Evolutionary conservation across 164 flowering plant genomes (phyloP).

Genomic region (Akebia trifoliata): DNA sequence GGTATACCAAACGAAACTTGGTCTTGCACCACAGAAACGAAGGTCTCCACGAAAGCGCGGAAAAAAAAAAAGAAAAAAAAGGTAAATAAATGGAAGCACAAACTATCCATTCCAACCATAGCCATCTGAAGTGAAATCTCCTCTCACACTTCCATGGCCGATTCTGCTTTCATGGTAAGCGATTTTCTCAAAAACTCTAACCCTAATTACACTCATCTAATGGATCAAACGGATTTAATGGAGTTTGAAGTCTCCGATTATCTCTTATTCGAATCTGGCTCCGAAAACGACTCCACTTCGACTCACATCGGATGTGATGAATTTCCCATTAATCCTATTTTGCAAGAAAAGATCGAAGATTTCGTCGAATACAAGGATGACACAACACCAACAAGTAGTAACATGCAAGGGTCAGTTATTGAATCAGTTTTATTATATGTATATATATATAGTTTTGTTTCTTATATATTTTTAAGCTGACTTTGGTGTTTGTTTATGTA

Average conservation of each 20-base stretch:
- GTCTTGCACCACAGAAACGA: no score
- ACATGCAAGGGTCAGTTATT: constrained; percentile 23
- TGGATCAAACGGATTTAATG: background rate
- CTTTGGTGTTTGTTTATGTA: background rate
- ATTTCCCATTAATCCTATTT: background rate
- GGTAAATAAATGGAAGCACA: background rate
- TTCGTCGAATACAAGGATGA: constrained; percentile 1
- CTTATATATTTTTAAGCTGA: background rate
- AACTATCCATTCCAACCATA: background rate
- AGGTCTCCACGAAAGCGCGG: constrained; percentile 2
- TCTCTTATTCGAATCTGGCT: constrained; percentile 18
- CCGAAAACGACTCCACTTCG: constrained; percentile 12
- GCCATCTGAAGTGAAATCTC: background rate
- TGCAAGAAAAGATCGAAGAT: constrained; percentile 6
- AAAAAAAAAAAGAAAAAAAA: background rate
- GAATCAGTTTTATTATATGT: background rate
- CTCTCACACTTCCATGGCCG: constrained; percentile 1
- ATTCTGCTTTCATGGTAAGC: constrained; percentile 8
- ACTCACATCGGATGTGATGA: background rate
- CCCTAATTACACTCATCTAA: background rate
- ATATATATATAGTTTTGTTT: background rate
- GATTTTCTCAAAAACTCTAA: constrained; percentile 15
- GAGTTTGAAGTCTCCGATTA: constrained; percentile 33
- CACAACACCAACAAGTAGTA: constrained; percentile 10
- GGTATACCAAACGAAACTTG: no score